Percentiles rank a stretch among this genome's conserved stretches.
Evolutionary conservation across 305 asterid genomes (phyloP).

Genomic region (Stenogyne calaminthoides): DNA sequence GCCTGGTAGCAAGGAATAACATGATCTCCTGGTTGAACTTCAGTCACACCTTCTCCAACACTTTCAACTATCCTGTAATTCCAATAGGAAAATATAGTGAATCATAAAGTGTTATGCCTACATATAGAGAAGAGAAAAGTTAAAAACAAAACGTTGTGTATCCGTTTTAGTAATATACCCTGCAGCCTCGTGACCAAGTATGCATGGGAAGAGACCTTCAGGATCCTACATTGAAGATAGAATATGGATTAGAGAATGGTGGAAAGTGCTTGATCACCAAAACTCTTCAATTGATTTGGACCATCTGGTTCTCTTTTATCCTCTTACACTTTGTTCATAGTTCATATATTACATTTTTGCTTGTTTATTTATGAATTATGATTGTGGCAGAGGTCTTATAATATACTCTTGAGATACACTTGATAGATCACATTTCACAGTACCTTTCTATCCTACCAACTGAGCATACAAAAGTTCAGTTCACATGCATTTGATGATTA

Average conservation of each 20-base stretch:
- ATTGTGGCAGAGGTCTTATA: too few relatives aligned
- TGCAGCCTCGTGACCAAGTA: slow-evolving; percentile 99
- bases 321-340: background rate
- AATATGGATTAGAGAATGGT: slow-evolving; percentile 20
- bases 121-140: slow-evolving; percentile 3
- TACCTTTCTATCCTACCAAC: background rate
- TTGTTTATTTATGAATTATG: too few relatives aligned
- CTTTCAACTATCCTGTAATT: slow-evolving; percentile 87
- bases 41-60: slow-evolving; percentile 97
- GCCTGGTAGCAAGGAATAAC: slow-evolving; percentile 99
- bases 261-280: background rate
- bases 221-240: slow-evolving; percentile 73
- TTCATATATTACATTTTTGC: too few relatives aligned
- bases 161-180: slow-evolving; percentile 51
- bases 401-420: background rate
- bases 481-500: background rate
- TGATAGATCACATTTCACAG: background rate
- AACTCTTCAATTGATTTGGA: too few relatives aligned
- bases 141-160: background rate
- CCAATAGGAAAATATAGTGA: slow-evolving; percentile 19
- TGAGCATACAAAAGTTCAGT: background rate
- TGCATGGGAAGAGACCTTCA: slow-evolving; percentile 99
- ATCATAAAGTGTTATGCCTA: background rate
- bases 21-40: slow-evolving; percentile 91
- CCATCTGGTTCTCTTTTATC: background rate